Conservation (phyloP, 2,329 filamentous ascomycete species). For the Eurotiales sp. region DNA sequence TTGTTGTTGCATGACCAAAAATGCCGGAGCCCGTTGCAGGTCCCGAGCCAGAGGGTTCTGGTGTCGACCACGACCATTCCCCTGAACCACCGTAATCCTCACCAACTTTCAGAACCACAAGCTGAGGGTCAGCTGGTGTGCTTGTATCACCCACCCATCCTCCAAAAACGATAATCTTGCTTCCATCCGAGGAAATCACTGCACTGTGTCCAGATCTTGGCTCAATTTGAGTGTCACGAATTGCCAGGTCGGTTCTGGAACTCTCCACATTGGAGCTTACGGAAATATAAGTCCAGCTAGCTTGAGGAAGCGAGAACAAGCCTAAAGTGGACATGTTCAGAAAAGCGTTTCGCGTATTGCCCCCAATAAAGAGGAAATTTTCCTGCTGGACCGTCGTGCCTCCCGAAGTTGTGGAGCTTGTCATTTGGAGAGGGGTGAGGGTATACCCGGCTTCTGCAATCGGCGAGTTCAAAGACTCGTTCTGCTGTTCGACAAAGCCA, state of each 20-base stretch:
- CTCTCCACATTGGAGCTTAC: slow-evolving; percentile 48
- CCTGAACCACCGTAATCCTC: slow-evolving; percentile 61
- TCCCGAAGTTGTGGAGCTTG: slow-evolving; percentile 62
- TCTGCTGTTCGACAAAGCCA: slow-evolving; percentile 46
- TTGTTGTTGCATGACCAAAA: slow-evolving; percentile 59
- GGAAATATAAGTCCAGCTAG: slow-evolving; percentile 77
- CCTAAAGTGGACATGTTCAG: slow-evolving; percentile 93
- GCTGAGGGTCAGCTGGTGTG: slow-evolving; percentile 74
- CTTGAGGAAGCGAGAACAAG: slow-evolving; percentile 79
- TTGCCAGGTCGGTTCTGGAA: slow-evolving; percentile 55
- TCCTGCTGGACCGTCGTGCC: slow-evolving; percentile 67
- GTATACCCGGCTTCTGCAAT: slow-evolving; percentile 84
- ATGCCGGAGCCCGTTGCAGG: slow-evolving; percentile 46
- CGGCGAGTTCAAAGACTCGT: slow-evolving; percentile 57
- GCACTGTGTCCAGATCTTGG: slow-evolving; percentile 87
- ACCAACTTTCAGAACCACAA: slow-evolving; percentile 72
- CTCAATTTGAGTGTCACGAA: slow-evolving; percentile 57
- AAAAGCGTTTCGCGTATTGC: slow-evolving; percentile 77
- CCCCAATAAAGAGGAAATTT: slow-evolving; percentile 77
- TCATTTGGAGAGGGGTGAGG: slow-evolving; percentile 68
- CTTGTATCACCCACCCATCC: slow-evolving; percentile 86
- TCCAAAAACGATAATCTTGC: slow-evolving; percentile 72
- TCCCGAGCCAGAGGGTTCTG: slow-evolving; percentile 34
- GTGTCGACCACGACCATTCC: slow-evolving; percentile 44
- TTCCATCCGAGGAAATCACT: slow-evolving; percentile 73